Percentiles rank a stretch among this genome's conserved stretches.
These are phyloP conservation scores for Cucumis cinereus DNA, from an alignment of 306 rosid genomes.

Conservation along the genomic window DNA sequence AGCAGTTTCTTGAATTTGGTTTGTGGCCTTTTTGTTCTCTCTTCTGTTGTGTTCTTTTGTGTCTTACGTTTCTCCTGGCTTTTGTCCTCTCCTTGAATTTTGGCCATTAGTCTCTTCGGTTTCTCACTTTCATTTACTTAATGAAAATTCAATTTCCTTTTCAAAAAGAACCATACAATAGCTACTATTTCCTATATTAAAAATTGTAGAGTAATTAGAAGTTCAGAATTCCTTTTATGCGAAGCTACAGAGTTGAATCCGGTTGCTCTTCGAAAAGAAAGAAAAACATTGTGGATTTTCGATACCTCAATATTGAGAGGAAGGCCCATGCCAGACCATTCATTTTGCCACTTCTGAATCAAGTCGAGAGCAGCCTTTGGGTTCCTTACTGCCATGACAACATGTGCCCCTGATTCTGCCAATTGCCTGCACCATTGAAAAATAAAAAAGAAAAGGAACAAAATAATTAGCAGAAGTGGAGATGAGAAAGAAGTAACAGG, in stretches of 20 bases:
- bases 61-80: too few relatives aligned
- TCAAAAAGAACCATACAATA: neutral
- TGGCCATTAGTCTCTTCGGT: too few relatives aligned
- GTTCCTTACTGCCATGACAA: conserved; percentile 98
- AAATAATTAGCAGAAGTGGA: neutral
- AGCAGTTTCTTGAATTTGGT: too few relatives aligned
- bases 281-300: neutral
- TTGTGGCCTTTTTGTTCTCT: too few relatives aligned
- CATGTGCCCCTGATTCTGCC: conserved; percentile 93
- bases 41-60: too few relatives aligned
- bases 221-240: neutral
- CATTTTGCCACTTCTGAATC: conserved; percentile 85
- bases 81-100: too few relatives aligned
- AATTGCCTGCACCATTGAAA: conserved; percentile 56
- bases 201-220: neutral
- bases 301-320: conserved; percentile 87
- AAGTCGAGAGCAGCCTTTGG: conserved; percentile 59
- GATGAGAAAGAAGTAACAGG: neutral
- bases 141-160: too few relatives aligned
- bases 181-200: neutral
- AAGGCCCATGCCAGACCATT: conserved; percentile 67
- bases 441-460: neutral
- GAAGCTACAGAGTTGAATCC: neutral
- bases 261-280: neutral
- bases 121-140: too few relatives aligned